phyloP scores from a whole-genome alignment of 805 yeast genomes.

The Ogataea ganodermae region DNA sequence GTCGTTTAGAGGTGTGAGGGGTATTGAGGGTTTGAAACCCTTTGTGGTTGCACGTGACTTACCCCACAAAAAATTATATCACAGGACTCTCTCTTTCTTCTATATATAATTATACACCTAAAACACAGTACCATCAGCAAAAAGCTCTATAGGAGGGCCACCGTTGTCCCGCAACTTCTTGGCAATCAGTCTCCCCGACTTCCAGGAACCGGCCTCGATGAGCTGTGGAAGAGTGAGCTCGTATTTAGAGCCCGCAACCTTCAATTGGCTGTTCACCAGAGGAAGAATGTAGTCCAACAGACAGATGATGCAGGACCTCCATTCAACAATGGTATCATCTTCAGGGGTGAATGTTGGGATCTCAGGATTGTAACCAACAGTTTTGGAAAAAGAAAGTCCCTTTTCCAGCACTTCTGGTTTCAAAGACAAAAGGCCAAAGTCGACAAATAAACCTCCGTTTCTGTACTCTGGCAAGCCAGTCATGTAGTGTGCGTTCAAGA shows the following conservation, averaged over 20 bases:
- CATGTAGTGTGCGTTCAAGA: conserved; percentile 42
- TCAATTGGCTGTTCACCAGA: conserved; percentile 48
- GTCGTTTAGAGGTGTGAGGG: conserved; percentile 10
- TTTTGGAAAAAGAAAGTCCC: conserved; percentile 41
- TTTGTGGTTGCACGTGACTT: conserved; percentile 14
- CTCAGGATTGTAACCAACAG: conserved; percentile 29
- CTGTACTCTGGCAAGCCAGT: conserved; percentile 65
- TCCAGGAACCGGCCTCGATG: conserved; percentile 72
- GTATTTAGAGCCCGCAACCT: conserved; percentile 31
- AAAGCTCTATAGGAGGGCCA: conserved; percentile 65
- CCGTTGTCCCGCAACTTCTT: conserved; percentile 47
- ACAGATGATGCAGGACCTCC: conserved; percentile 65
- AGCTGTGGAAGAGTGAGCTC: conserved; percentile 54
- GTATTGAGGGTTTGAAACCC: conserved; percentile 13
- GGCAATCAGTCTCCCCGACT: conserved; percentile 63
- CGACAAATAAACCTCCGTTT: conserved; percentile 65
- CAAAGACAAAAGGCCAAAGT: conserved; percentile 50
- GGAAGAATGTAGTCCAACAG: conserved; percentile 55
- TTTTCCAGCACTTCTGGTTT: conserved; percentile 41
- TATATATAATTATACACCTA: conserved; percentile 27
- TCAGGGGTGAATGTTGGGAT: conserved; percentile 55
- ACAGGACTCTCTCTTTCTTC: neutral
- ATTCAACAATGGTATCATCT: conserved; percentile 64
- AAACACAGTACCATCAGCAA: conserved; percentile 68
- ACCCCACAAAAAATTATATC: neutral